Evolutionary conservation across 1,284 basidiomycete species (phyloP).

Genomic region (Malassezia pachydermatis): DNA sequence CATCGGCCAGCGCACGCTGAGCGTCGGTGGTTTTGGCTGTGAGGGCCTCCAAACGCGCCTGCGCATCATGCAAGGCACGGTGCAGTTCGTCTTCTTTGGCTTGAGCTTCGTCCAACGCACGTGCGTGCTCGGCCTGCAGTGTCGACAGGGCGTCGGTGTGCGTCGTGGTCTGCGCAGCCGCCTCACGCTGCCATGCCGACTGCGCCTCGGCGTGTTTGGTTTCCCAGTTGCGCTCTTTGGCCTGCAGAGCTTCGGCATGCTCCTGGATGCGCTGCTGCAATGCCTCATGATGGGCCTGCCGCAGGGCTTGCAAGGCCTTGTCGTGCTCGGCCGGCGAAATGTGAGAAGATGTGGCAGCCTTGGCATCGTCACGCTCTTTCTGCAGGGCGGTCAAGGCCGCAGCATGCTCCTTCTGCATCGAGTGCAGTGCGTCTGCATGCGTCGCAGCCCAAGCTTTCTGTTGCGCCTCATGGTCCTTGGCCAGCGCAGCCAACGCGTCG

Average conservation of each 20-base stretch:
- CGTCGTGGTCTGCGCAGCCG: conserved; percentile 5
- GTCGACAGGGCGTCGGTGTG: not conserved
- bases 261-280: not conserved
- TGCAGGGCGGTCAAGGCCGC: not conserved
- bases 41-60: not conserved
- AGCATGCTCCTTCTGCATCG: not conserved
- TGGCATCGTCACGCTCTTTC: not conserved
- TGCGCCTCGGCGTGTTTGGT: not conserved
- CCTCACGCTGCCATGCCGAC: not conserved
- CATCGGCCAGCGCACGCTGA: conserved; percentile 14
- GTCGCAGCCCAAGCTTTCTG: not conserved
- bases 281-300: not conserved
- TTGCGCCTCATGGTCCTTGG: not conserved
- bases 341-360: not conserved
- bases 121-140: conserved; percentile 7
- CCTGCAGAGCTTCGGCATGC: not conserved
- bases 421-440: not conserved
- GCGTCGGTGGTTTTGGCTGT: conserved; percentile 6
- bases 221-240: not conserved
- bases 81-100: conserved; percentile 23
- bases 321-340: not conserved
- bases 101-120: conserved; percentile 19
- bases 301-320: not conserved
- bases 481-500: not conserved
- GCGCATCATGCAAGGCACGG: conserved; percentile 5